Base-by-base conservation (phyloP, 495 filamentous ascomycete species). In the Rhizodiscina lignyota region DNA sequence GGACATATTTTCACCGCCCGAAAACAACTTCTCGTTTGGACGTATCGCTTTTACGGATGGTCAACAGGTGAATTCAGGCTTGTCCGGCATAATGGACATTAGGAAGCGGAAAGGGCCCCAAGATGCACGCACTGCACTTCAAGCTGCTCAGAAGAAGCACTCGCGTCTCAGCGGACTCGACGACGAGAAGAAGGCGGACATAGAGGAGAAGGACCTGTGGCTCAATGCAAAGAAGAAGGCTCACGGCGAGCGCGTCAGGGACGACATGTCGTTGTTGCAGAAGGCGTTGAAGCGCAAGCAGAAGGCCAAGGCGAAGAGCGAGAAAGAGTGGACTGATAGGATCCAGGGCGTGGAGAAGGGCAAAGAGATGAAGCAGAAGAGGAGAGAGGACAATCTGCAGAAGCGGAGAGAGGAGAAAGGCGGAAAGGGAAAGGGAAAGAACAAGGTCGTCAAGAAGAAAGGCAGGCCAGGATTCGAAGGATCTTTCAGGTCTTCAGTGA, bases 211-310 rank as follows among this genome's bases (percentile, higher is more conserved):
- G 60, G 87, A 97, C 49, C 55, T 73, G 33, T 97, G 89, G 89
- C 64, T 91, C 38, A 87, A 85, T 34, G 89, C 87, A 4, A 73
- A 83, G 56, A 82, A 86, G 54, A 76, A 80, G 18, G 83, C 80
- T 2, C 79, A 87, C 43, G 67, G 89, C 19, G 85, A 94, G 52
- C 83, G 84, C 45, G 74, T 94, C n/a, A 67, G 73, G 39, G 84
- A 96, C 41, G 81, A 92, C 51, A 79, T 79, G 35, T 72, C 67
- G n/a, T 53, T 96, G 22, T 68, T 97, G 10, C 91, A 91, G 69
- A 94, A 94, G 65, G 83, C 85, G 1, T 60, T 94, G 39, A 94
- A 94, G 68, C 74, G 87, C 41, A 85, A 91, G 58, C 83, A 92
- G 51, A 75, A 74, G 42, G 60, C 67, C 20, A 97, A 96, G 72